Evolutionary conservation across 441 rosid species (phyloP), one percentile per base, ranked within the genome.

Genomic region (Erysimum cheiri): DNA sequence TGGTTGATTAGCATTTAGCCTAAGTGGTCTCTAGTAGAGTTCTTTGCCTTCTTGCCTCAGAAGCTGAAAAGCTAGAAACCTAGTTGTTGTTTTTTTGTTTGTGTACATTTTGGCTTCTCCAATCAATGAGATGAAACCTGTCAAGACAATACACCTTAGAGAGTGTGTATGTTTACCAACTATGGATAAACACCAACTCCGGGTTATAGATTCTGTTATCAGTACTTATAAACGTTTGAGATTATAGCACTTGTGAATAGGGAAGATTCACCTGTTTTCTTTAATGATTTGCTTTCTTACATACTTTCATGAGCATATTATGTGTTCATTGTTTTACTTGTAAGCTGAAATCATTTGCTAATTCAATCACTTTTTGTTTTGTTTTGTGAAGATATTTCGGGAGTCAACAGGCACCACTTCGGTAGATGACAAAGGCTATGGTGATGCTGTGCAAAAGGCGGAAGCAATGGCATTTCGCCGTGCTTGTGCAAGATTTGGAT

Each of bases 391-490:
- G 95, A 80, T 80, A 32, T 70, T 75, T 66, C 80, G 93, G 83
- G 97, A 91, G 73, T 85, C 96, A 11, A 87, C 86, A 0, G 96
- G 97, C 1, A 91, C 96, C 39, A 84, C 96, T 66, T 60, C 85
- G 0, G 71, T 80, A 49, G 84, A 84, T 36, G 84, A 81, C 12
- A 60, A 39, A 33, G 88, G 90, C 49, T 83, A 84, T 44, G 96
- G 96, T 36, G 93, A 91, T 83, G 84, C 96, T 46, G 86, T 87
- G 41, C 93, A 88, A 70, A 88, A 87, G 80, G 93, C 97, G 6
- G 94, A 92, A 81, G 94, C 94, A 49, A 89, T 92, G 97, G 97
- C 96, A 44, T 92, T 88, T 75, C 87, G 93, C 4, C 82, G 96
- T 60, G 94, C 94, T 5, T 92, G 96, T 77, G 98, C 93, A 2